These are phyloP conservation scores for Ziziphus jujuba DNA, from an alignment of 306 rosid genomes.

Conservation along the genomic window DNA sequence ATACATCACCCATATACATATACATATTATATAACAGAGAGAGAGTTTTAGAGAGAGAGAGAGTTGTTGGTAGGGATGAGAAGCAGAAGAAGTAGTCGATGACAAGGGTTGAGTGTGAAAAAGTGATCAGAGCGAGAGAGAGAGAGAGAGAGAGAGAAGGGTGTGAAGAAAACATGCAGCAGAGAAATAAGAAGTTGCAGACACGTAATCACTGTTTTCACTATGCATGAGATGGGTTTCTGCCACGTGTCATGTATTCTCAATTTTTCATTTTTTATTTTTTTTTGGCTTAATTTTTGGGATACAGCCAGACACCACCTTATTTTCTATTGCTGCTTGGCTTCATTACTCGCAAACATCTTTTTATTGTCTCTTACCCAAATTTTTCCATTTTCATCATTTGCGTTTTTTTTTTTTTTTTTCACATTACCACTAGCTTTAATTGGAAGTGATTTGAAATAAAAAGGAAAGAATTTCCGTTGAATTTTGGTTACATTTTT, in stretches of 20 bases:
- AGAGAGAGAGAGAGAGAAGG: slow-evolving; percentile 2
- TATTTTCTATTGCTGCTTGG: too few species aligned
- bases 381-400: too few species aligned
- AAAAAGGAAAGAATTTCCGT: too few species aligned
- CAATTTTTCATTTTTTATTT: neutral
- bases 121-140: neutral
- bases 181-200: slow-evolving; percentile 29
- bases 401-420: too few species aligned
- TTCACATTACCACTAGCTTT: too few species aligned
- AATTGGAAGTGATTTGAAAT: too few species aligned
- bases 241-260: slow-evolving; percentile 38
- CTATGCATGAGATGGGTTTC: slow-evolving; percentile 41
- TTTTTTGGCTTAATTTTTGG: neutral
- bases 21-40: neutral
- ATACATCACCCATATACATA: neutral
- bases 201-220: slow-evolving; percentile 47
- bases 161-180: slow-evolving; percentile 46
- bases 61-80: neutral
- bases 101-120: too few species aligned
- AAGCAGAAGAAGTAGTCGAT: too few species aligned
- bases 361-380: too few species aligned
- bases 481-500: too few species aligned
- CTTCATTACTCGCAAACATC: too few species aligned
- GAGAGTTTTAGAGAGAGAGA: slow-evolving; percentile 3
- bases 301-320: neutral